Evolutionary conservation across 129 eudicot genomes (phyloP).

Genomic region (Saposhnikovia divaricata): DNA sequence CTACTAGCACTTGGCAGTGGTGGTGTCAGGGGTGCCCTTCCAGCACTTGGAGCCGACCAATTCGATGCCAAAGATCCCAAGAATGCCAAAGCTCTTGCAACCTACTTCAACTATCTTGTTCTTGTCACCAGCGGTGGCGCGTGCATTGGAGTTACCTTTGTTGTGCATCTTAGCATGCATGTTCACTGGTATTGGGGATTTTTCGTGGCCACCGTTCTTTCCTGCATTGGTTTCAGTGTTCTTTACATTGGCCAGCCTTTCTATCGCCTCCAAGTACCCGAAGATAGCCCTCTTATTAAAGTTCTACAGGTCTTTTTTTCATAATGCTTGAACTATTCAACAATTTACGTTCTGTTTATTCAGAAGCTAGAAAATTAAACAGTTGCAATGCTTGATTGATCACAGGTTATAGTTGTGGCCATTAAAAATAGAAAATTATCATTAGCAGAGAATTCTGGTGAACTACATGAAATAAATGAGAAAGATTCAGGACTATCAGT

Average conservation of each 20-base stretch:
- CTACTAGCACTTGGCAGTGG: conserved; percentile 57
- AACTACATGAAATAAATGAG: conserved; percentile 41
- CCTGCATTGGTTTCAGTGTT: conserved; percentile 28
- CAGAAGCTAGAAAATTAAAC: background rate
- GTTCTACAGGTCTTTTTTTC: conserved; percentile 27
- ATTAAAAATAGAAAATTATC: conserved; percentile 40
- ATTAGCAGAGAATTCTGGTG: conserved; percentile 37
- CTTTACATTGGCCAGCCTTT: conserved; percentile 45
- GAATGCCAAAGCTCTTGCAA: conserved; percentile 45
- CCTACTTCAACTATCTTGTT: conserved; percentile 58
- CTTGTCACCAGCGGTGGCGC: conserved; percentile 40
- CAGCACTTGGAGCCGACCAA: conserved; percentile 76
- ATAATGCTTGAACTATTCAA: background rate
- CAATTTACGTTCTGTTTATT: background rate
- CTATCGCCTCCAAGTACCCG: conserved; percentile 40
- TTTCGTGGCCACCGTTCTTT: conserved; percentile 22
- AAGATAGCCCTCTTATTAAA: conserved; percentile 42
- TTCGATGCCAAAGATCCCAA: conserved; percentile 44
- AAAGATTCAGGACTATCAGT: conserved; percentile 23
- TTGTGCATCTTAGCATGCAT: conserved; percentile 51
- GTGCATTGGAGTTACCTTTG: conserved; percentile 36
- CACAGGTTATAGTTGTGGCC: conserved; percentile 53
- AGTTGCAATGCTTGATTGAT: background rate
- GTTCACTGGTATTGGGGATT: conserved; percentile 66
- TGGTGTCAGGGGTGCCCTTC: conserved; percentile 65